phyloP scores from a whole-genome alignment of 169 alveolate species.

The Sarcocystis neurona region DNA sequence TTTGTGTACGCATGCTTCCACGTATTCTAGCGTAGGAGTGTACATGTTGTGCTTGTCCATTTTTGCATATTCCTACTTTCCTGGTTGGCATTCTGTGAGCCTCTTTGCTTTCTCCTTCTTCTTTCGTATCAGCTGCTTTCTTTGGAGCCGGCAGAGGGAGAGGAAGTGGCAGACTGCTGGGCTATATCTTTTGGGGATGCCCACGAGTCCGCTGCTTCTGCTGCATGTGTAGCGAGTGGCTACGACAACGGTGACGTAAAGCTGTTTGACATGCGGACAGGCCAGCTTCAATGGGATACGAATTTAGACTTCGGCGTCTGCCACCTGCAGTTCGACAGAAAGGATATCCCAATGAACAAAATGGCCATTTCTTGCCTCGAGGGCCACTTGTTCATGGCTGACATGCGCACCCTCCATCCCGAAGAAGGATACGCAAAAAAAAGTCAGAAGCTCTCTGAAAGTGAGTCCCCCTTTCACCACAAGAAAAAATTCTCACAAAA shows the following conservation, averaged over 20 bases:
- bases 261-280: constrained; percentile 86
- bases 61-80: too few species aligned
- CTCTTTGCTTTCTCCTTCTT: neutral
- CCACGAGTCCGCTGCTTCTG: neutral
- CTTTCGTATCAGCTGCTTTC: constrained; percentile 78
- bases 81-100: too few species aligned
- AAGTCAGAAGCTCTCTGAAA: constrained; percentile 33
- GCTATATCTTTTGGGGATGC: constrained; percentile 89
- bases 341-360: constrained; percentile 90
- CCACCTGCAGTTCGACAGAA: constrained; percentile 87
- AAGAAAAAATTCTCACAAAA: too few species aligned
- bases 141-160: constrained; percentile 86
- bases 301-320: constrained; percentile 89
- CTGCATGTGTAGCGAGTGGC: constrained; percentile 77
- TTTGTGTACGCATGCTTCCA: too few species aligned
- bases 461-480: neutral
- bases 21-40: too few species aligned
- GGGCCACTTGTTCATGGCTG: constrained; percentile 85
- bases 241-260: constrained; percentile 95
- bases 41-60: too few species aligned
- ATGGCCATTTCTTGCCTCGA: constrained; percentile 89
- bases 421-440: constrained; percentile 84
- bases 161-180: constrained; percentile 93
- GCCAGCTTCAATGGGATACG: constrained; percentile 84
- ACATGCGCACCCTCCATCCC: constrained; percentile 86